Conservation (phyloP, 2,329 filamentous ascomycete genomes). For the Fusarium sp. region DNA sequence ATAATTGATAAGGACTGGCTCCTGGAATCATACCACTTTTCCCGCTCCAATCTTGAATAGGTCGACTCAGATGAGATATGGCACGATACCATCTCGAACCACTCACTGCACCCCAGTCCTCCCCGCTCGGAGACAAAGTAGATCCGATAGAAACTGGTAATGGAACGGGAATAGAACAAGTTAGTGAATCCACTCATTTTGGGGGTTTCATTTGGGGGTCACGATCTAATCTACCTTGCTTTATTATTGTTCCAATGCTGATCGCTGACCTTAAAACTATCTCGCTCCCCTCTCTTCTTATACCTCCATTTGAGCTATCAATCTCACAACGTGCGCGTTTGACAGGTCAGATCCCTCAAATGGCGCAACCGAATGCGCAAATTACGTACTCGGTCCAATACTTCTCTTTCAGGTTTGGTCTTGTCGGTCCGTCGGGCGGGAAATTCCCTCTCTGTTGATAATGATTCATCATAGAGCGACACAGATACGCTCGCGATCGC, state of each 20-base stretch:
- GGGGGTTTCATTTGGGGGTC: slow-evolving; percentile 6
- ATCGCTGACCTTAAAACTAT: background rate
- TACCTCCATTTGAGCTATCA: background rate
- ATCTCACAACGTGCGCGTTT: background rate
- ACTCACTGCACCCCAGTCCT: background rate
- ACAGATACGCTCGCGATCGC: slow-evolving; percentile 15
- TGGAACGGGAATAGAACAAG: slow-evolving; percentile 12
- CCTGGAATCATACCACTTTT: slow-evolving; percentile 8
- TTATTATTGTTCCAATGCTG: background rate
- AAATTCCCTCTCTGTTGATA: background rate
- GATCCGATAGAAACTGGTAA: slow-evolving; percentile 14
- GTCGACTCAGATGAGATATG: slow-evolving; percentile 6
- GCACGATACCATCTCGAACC: slow-evolving; percentile 19
- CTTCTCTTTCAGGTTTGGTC: slow-evolving; percentile 12
- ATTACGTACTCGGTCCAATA: slow-evolving; percentile 24
- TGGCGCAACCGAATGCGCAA: slow-evolving; percentile 31
- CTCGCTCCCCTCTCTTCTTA: background rate
- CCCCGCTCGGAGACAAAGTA: slow-evolving; percentile 2
- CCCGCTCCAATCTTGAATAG: background rate
- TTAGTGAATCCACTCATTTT: slow-evolving; percentile 18
- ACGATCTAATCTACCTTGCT: background rate
- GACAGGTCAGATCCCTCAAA: slow-evolving; percentile 3
- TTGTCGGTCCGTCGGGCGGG: slow-evolving; percentile 6
- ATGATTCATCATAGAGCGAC: slow-evolving; percentile 32
- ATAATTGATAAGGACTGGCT: background rate